Conservation (phyloP, 768 basidiomycete species). For the Leccinum disarticulatum region DNA sequence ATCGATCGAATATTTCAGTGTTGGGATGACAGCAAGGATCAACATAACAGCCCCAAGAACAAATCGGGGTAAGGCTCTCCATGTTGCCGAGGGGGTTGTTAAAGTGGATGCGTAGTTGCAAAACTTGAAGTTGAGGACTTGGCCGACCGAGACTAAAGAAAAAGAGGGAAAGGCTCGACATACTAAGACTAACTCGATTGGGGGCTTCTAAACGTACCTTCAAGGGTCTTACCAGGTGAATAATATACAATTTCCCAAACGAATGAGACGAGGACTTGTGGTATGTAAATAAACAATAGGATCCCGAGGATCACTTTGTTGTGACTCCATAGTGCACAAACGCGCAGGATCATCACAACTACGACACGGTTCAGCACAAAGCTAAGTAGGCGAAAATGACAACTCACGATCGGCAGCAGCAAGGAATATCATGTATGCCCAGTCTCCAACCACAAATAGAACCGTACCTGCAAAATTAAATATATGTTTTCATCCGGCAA, state of each 20-base stretch:
- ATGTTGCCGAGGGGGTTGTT: background rate
- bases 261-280: background rate
- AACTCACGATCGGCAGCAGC: background rate
- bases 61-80: background rate
- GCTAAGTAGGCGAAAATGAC: too few species aligned
- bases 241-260: background rate
- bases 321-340: background rate
- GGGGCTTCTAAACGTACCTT: background rate
- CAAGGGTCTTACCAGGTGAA: background rate
- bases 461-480: background rate
- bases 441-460: background rate
- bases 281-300: background rate
- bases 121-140: background rate
- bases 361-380: background rate
- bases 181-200: background rate
- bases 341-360: constrained; percentile 1
- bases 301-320: background rate
- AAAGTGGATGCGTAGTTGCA: background rate
- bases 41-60: background rate
- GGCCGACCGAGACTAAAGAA: background rate
- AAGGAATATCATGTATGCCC: background rate
- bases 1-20: background rate
- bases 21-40: background rate
- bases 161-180: background rate
- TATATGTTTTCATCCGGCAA: background rate